Percentiles rank a stretch among this genome's conserved stretches.
These are phyloP conservation scores for Trichoderma sp. DNA, from an alignment of 2,329 filamentous ascomycete species.

Conservation along the genomic window DNA sequence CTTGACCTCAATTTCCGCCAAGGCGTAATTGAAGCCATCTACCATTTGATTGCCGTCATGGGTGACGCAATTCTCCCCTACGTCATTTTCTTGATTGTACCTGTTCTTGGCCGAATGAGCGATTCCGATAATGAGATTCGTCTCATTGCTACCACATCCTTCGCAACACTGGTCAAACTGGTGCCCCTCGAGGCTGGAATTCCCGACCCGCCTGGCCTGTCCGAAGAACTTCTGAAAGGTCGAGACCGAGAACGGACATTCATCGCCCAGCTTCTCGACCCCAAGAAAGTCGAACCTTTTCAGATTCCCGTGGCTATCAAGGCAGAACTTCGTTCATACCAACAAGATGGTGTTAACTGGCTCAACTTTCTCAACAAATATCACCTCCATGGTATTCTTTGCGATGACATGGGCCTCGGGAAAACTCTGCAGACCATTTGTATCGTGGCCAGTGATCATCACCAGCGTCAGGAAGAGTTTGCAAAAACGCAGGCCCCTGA, in stretches of 20 bases:
- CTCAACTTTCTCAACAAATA: conserved; percentile 97
- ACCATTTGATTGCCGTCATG: conserved; percentile 98
- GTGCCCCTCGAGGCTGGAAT: conserved; percentile 97
- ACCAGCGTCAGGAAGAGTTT: conserved; percentile 88
- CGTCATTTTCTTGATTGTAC: conserved; percentile 97
- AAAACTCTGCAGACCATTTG: conserved; percentile 97
- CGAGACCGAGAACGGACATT: conserved; percentile 95
- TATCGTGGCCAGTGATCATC: conserved; percentile 97
- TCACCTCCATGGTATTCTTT: conserved; percentile 96
- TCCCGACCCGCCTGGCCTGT: conserved; percentile 91
- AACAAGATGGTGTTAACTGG: conserved; percentile 99
- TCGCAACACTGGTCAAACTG: conserved; percentile 94
- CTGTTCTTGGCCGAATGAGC: conserved; percentile 95
- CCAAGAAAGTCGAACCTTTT: conserved; percentile 95
- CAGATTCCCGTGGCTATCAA: conserved; percentile 95
- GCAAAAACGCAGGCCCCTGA: conserved; percentile 80
- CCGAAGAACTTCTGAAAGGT: conserved; percentile 83
- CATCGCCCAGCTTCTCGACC: conserved; percentile 92
- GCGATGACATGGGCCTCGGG: conserved; percentile 98
- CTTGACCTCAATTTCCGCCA: conserved; percentile 87
- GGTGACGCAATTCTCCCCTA: conserved; percentile 94
- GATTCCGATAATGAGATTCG: conserved; percentile 96
- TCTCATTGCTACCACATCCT: conserved; percentile 92
- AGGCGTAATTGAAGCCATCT: conserved; percentile 92
- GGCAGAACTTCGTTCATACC: conserved; percentile 92